Evolutionary conservation across 306 rosid species (phyloP), one percentile per base, ranked within the genome.

Genomic region (Vigna mungo): DNA sequence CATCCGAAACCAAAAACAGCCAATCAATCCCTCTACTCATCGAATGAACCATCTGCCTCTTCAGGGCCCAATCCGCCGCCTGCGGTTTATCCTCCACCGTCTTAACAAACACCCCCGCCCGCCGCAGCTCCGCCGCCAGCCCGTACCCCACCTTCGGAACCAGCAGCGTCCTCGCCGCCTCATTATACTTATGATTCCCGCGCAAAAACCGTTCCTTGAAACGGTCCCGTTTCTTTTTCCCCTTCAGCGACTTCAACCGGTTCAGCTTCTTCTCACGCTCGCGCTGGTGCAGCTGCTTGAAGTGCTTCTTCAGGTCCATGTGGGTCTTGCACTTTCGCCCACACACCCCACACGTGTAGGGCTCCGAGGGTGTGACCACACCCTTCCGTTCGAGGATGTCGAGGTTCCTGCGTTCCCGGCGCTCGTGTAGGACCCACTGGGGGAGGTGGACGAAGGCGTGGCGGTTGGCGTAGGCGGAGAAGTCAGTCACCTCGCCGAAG

Each of bases 51-150:
- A 95, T 89, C 73, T 92, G 97, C 81, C 82, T 86, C 93, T 92
- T 90, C 87, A 95, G 20, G 0, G 91, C 94, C 96, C 92, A 95
- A 84, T 92, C 96, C 30, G 97, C 96, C 17, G 96, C 97, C 79
- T 89, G 95, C 0, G 93, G 93, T 78, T 95, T 95, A 83, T 90
- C 91, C 83, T 90, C 84, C 60, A 94, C 97, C 0, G 93, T 86
- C 87, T 89, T 95, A 66, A 95, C 97, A 51, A 83, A 90, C 17
- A 95, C 92, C 53, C 98, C 96, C 2, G 97, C 97, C 0, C 96
- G 90, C 76, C 97, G 86, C 77, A 92, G 77, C 82, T 95, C 96
- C 34, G 88, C 65, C 14, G 91, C 97, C 27, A 95, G 76, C 12
- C 97, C 98, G 78, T 85, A 92, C 25, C 97, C 98, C 8, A 90